Evolutionary conservation across 768 basidiomycete species (phyloP), one percentile per base, ranked within the genome.

Genomic region (Leccinum obscurum): DNA sequence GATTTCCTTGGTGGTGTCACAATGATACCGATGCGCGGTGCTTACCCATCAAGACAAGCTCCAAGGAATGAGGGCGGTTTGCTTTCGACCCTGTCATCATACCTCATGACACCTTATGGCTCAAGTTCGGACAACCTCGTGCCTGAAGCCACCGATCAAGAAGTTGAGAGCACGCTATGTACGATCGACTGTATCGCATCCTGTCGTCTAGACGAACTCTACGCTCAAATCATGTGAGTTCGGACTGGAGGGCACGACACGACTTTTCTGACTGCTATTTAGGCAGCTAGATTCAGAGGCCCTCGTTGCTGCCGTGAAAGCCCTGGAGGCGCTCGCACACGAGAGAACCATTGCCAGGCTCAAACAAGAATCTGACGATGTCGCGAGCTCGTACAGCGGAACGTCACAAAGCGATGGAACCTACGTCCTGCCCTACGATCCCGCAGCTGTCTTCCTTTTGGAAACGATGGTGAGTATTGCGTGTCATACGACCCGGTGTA

Each of bases 1-100:
- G 97, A 98, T 70, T 98, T 99, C 78, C 83, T 98, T 9, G 94
- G 94, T n/a, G 95, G 95, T 15, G 85, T 88, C 34, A 90, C 93
- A 7, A 89, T 88, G 79, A 98, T 98, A 66, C 96, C 97, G 26
- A 80, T 98, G 49, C 86, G 89, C 61, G 86, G 92, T 24, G 84
- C 83, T 64, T 82, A 86, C 63, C 85, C 90, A 2, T 80, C 84
- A 30, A 83, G 85, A 52, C 75, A 84, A 49, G 79, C 86, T 51
- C 76, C 85, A 30, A 79, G 89, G 73, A 84, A 78, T 53, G 96
- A 98, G 59, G 92, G 90, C n/a, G 97, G 97, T 20, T 78, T 99
- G 20, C 79, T 99, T 14, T 98, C 95, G 9, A 86, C 97, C 0
- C 74, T 99, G 56, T 98, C 96, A 2, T 95, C 93, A 0, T 99